A percentile compares a stretch with the other conserved stretches of the same genome.
Conservation (phyloP, 345 rosid genomes). For the Psidium friedrichsthalianum region DNA sequence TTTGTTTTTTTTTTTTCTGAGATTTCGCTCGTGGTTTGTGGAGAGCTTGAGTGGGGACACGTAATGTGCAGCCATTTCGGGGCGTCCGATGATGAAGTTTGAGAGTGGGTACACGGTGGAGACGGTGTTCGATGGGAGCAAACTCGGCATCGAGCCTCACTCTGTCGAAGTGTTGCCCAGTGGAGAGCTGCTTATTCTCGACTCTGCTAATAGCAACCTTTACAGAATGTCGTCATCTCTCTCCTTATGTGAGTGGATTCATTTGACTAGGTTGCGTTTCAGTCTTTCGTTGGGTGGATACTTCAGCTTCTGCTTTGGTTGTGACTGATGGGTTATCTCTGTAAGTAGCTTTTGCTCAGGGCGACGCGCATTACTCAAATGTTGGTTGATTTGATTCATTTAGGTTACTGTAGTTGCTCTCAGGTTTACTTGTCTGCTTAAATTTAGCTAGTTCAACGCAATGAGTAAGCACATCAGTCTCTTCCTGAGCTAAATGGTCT, state of each 20-base stretch:
- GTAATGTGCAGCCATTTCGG: slow-evolving; percentile 44
- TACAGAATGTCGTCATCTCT: slow-evolving; percentile 83
- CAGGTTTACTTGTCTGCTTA: not conserved
- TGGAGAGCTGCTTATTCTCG: slow-evolving; percentile 86
- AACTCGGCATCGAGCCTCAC: slow-evolving; percentile 87
- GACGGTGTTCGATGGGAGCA: slow-evolving; percentile 98
- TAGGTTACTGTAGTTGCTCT: not conserved
- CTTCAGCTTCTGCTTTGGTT: not conserved
- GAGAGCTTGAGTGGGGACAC: not conserved
- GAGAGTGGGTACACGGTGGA: slow-evolving; percentile 94
- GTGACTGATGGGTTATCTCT: not conserved
- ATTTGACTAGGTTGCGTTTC: not conserved
- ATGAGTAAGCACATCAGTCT: not conserved
- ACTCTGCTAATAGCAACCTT: slow-evolving; percentile 82
- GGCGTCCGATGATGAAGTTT: slow-evolving; percentile 89
- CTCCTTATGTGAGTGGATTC: slow-evolving; percentile 65
- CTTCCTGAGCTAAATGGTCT: not conserved
- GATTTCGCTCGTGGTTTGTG: not conserved
- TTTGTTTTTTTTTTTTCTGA: not conserved
- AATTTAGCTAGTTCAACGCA: not conserved
- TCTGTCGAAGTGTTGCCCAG: slow-evolving; percentile 67
- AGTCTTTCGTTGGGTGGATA: not conserved
- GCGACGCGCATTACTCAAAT: not conserved
- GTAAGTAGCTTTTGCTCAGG: not conserved
- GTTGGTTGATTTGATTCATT: not conserved